A percentile compares a stretch with the other conserved stretches of the same genome.
phyloP scores from a whole-genome alignment of 2,329 filamentous ascomycete genomes.

The Cercospora berteroae region DNA sequence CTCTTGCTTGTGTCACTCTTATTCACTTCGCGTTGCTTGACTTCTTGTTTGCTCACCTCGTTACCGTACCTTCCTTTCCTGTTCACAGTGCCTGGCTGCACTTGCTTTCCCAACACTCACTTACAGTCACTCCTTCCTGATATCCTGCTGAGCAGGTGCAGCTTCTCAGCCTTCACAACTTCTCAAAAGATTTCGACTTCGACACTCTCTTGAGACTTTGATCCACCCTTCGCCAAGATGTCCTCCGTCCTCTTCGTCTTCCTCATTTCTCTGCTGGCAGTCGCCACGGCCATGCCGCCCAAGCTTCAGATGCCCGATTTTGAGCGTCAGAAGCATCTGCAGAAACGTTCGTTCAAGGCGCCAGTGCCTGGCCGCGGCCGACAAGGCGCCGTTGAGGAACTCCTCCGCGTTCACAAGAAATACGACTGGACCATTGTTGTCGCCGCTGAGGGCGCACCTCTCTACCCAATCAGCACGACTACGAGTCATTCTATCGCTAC shows the following conservation, averaged over 20 bases:
- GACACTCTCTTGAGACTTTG: neutral
- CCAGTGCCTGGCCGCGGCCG: conserved; percentile 48
- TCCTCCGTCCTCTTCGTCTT: conserved; percentile 42
- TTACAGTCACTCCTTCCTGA: neutral
- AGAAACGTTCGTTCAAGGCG: conserved; percentile 39
- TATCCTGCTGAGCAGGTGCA: neutral
- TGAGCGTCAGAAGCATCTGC: neutral
- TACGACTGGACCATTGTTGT: conserved; percentile 48
- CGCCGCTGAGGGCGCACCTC: conserved; percentile 11
- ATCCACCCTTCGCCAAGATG: neutral
- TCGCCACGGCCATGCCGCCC: conserved; percentile 41
- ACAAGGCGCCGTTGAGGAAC: conserved; percentile 57
- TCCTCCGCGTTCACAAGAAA: conserved; percentile 67
- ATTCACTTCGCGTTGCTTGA: neutral
- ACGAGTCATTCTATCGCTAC: neutral
- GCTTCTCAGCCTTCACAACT: too few relatives aligned
- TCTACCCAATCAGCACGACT: neutral
- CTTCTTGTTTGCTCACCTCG: neutral
- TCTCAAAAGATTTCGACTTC: too few relatives aligned
- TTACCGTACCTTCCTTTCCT: neutral
- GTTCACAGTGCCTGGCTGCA: neutral
- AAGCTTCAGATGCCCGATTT: too few relatives aligned
- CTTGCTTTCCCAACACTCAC: neutral
- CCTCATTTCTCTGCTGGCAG: conserved; percentile 41
- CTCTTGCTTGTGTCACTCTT: neutral